Percentiles rank a stretch among this genome's conserved stretches.
Evolutionary conservation across 441 rosid genomes (phyloP).

Genomic region (Erysimum cheiri): DNA sequence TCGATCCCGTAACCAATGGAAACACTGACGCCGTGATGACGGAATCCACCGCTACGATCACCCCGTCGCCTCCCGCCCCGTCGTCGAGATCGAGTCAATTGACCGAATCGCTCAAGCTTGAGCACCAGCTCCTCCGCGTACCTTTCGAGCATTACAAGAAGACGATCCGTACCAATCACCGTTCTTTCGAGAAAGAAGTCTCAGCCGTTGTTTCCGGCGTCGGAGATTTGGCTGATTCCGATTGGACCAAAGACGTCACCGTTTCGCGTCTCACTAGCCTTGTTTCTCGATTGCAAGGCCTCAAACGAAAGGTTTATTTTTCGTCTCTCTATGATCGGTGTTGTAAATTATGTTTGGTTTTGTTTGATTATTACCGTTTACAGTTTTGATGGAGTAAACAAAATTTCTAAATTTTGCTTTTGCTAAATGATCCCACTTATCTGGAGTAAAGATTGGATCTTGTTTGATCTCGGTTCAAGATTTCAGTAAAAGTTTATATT

Average conservation of each 20-base stretch:
- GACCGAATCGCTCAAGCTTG: constrained; percentile 82
- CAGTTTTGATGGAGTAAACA: neutral
- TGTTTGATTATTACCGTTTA: neutral
- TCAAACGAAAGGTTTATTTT: constrained; percentile 75
- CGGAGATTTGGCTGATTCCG: constrained; percentile 60
- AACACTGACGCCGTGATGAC: constrained; percentile 46
- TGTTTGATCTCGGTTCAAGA: constrained; percentile 18
- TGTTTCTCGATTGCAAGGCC: constrained; percentile 93
- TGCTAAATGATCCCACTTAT: constrained; percentile 10
- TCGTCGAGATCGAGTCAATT: constrained; percentile 64
- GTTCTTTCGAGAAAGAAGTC: constrained; percentile 77
- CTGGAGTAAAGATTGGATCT: constrained; percentile 25
- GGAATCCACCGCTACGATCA: constrained; percentile 33
- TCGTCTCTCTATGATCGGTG: constrained; percentile 11
- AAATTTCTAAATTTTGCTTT: constrained; percentile 17
- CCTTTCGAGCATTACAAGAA: constrained; percentile 96
- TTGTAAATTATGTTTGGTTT: neutral
- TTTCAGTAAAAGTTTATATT: neutral
- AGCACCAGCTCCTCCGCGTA: constrained; percentile 89
- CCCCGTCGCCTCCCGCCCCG: constrained; percentile 44
- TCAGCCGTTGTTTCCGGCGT: constrained; percentile 68
- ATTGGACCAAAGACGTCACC: constrained; percentile 67
- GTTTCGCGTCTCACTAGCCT: constrained; percentile 75
- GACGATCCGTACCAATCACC: constrained; percentile 84
- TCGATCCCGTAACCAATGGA: constrained; percentile 73